Conservation (phyloP, 2,329 filamentous ascomycete species). For the Cladosporium sp. region DNA sequence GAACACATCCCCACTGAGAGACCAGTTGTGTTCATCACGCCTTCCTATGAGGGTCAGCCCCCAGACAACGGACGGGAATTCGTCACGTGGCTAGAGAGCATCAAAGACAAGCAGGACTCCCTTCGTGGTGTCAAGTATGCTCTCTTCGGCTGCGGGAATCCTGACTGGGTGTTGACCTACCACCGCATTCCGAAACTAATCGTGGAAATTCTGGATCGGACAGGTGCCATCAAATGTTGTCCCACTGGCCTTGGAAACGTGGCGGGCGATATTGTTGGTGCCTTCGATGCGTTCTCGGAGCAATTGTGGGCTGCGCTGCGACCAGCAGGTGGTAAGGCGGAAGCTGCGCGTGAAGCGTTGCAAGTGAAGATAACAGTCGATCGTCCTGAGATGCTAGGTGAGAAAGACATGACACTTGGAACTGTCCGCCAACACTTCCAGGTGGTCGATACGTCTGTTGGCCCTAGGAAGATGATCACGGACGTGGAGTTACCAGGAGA, state of each 20-base stretch:
- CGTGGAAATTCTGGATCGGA: conserved; percentile 34
- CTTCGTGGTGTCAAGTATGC: conserved; percentile 40
- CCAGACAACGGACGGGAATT: conserved; percentile 47
- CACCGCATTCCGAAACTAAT: conserved; percentile 44
- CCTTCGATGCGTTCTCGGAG: conserved; percentile 41
- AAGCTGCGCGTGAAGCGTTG: neutral
- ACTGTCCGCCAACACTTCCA: conserved; percentile 54
- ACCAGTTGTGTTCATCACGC: conserved; percentile 42
- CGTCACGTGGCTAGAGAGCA: conserved; percentile 39
- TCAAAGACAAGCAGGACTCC: conserved; percentile 22
- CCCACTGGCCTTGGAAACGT: conserved; percentile 40
- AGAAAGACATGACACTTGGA: conserved; percentile 39
- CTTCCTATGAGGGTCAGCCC: conserved; percentile 46
- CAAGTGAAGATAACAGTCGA: conserved; percentile 1
- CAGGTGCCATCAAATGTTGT: conserved; percentile 34
- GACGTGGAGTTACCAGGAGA: conserved; percentile 44
- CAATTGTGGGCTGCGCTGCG: conserved; percentile 8
- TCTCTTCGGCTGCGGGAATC: conserved; percentile 45
- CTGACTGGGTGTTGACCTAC: conserved; percentile 45
- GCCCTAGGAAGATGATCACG: conserved; percentile 57
- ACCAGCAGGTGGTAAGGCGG: neutral
- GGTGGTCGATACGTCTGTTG: conserved; percentile 52
- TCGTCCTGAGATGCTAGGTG: conserved; percentile 13
- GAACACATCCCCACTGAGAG: conserved; percentile 36
- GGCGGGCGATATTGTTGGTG: conserved; percentile 40